These are phyloP conservation scores for Colletotrichum spaethianum DNA, from an alignment of 2,329 filamentous ascomycete genomes.

Conservation along the genomic window DNA sequence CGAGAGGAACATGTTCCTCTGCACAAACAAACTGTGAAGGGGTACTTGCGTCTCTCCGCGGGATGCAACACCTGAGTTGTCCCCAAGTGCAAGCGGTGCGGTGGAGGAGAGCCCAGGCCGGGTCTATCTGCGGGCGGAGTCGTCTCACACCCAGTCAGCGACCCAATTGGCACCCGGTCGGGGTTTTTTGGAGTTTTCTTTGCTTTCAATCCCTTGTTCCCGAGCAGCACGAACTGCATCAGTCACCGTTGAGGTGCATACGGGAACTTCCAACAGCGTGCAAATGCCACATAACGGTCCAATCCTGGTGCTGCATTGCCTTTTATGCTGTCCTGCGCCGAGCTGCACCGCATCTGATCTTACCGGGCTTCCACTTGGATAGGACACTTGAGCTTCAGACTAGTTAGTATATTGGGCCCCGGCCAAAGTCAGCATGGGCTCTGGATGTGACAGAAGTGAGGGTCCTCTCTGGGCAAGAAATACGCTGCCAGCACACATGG, in stretches of 20 bases:
- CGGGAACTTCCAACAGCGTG: not conserved
- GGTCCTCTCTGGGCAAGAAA: not conserved
- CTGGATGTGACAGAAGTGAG: not conserved
- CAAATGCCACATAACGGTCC: slow-evolving; percentile 2
- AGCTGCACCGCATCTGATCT: slow-evolving; percentile 13
- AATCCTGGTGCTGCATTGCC: slow-evolving; percentile 8
- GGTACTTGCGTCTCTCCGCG: slow-evolving; percentile 10
- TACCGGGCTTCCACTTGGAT: not conserved
- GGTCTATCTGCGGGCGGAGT: slow-evolving; percentile 8
- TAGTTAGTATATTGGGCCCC: not conserved
- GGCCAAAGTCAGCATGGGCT: slow-evolving; percentile 7
- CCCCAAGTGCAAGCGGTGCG: slow-evolving; percentile 12
- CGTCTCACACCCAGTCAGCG: slow-evolving; percentile 7
- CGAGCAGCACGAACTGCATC: slow-evolving; percentile 26
- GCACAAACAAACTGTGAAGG: not conserved
- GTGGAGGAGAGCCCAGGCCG: slow-evolving; percentile 9
- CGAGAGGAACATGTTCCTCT: slow-evolving; percentile 7
- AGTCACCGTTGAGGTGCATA: slow-evolving; percentile 28
- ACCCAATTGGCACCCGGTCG: slow-evolving; percentile 20
- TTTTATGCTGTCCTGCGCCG: not conserved
- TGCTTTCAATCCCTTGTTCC: not conserved
- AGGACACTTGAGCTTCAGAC: slow-evolving; percentile 5
- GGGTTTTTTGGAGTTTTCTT: not conserved
- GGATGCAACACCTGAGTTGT: slow-evolving; percentile 12
- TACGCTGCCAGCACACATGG: not conserved